These are phyloP conservation scores for Oryza glumipatula DNA, from an alignment of 176 grass and related monocot species.

Conservation along the genomic window DNA sequence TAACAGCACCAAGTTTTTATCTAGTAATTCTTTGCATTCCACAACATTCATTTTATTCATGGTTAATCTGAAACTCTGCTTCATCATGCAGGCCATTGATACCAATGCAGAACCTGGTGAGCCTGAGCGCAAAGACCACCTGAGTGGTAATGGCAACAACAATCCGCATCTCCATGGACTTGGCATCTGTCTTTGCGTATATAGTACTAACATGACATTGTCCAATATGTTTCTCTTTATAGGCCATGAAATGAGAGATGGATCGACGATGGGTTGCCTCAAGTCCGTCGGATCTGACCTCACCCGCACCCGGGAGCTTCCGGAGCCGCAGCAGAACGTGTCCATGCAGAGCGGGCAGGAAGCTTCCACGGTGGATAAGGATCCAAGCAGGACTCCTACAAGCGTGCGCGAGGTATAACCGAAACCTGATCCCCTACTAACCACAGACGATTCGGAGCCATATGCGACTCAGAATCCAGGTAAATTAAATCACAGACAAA, in stretches of 20 bases:
- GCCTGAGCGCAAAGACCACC: slow-evolving; percentile 42
- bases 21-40: neutral
- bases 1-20: neutral
- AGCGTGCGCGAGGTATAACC: slow-evolving; percentile 63
- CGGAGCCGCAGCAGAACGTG: slow-evolving; percentile 56
- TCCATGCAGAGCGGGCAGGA: slow-evolving; percentile 52
- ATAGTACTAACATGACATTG: neutral
- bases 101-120: slow-evolving; percentile 56
- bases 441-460: neutral
- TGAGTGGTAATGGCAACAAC: slow-evolving; percentile 40
- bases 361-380: slow-evolving; percentile 46
- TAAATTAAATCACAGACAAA: neutral
- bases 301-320: slow-evolving; percentile 67
- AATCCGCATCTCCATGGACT: neutral
- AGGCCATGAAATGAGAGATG: slow-evolving; percentile 65
- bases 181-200: slow-evolving; percentile 5
- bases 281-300: slow-evolving; percentile 92
- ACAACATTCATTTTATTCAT: neutral
- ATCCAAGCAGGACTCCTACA: slow-evolving; percentile 66
- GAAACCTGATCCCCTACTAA: neutral
- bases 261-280: slow-evolving; percentile 78
- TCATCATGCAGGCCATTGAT: slow-evolving; percentile 53
- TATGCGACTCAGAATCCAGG: neutral
- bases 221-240: slow-evolving; percentile 16
- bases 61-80: neutral